Evolutionary conservation across 2,329 filamentous ascomycete genomes (phyloP).

Genomic region (Sclerotinia sclerotiorum): DNA sequence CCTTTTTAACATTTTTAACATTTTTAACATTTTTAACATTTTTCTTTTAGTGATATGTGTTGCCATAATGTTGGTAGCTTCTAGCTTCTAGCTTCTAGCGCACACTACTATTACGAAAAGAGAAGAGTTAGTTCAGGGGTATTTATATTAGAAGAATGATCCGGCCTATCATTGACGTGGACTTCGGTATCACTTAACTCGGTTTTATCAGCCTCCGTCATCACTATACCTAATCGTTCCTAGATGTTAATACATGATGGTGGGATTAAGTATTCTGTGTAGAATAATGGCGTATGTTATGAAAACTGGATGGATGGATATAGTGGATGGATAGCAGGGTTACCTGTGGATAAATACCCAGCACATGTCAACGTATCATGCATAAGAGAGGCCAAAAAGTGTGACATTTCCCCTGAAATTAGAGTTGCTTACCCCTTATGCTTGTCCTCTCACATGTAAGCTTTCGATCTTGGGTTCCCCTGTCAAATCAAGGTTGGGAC

Average conservation of each 20-base stretch:
- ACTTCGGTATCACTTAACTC: neutral
- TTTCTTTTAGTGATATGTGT: no score
- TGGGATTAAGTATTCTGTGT: no score
- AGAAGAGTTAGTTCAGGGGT: conserved; percentile 7
- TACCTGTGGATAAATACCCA: no score
- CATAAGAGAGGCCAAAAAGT: neutral
- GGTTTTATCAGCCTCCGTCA: neutral
- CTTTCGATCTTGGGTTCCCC: neutral
- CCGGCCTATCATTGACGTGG: neutral
- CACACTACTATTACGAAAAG: neutral
- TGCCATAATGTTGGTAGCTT: neutral
- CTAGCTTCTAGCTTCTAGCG: conserved; percentile 1
- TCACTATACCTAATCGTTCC: conserved; percentile 10
- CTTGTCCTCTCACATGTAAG: neutral
- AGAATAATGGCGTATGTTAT: no score
- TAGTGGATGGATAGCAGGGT: neutral
- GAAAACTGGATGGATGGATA: neutral
- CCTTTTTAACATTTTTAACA: no score
- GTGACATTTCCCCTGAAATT: conserved; percentile 16
- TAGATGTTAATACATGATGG: neutral
- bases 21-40: no score
- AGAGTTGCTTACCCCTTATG: neutral
- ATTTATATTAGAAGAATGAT: neutral
- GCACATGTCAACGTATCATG: neutral
- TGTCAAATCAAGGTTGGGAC: neutral